Base-by-base conservation (phyloP, 768 basidiomycete species). In the Serendipita indica region DNA sequence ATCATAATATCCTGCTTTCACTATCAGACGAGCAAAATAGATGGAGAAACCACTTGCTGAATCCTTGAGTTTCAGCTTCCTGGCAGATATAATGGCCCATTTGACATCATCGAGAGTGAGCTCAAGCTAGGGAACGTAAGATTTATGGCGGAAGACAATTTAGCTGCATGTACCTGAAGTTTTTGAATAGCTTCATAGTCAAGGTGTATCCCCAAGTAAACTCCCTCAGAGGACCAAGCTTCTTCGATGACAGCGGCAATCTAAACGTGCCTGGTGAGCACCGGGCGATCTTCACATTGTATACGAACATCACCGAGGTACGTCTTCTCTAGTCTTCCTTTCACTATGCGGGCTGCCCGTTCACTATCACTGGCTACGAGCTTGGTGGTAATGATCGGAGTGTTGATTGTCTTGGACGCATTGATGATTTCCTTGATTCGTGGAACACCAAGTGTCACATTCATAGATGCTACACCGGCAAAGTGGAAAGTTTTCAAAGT, bases 341-440 rank as follows among this genome's bases (percentile, higher is more conserved):
- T 98, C 63, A 99, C 96, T 64, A 98, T 97, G 52, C 96, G 82
- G 25, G 96, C 96, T 20, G 94, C 90, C n/a, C 86, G 79, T 67
- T 98, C 96, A 63, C 82, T 91, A 62, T 86, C 76, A 57, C 77
- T 74, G 5, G 85, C 85, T 12, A 90, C 90, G 25, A 99, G 77
- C 68, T 89, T 90, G 65, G 93, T 94, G 62, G 93, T 93, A 69
- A 99, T 99, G 69, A 99, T 97, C 2, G 96, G 96, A 0, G 96
- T 99, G 67, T 86, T 92, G 71, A 99, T 98, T 35, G 76, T 71
- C 69, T 96, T 99, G n/a, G 96, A 89, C 2, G 92, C 96, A 65
- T 98, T 99, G 75, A 99, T 99, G 64, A 99, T 98, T 71, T 99
- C 96, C 71, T 98, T 98, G 73, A 99, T 98, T 66, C 96, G 94